Percentiles rank a stretch among this genome's conserved stretches.
Conservation (phyloP, 2,329 filamentous ascomycete genomes). For the Aspergillus candidus region DNA sequence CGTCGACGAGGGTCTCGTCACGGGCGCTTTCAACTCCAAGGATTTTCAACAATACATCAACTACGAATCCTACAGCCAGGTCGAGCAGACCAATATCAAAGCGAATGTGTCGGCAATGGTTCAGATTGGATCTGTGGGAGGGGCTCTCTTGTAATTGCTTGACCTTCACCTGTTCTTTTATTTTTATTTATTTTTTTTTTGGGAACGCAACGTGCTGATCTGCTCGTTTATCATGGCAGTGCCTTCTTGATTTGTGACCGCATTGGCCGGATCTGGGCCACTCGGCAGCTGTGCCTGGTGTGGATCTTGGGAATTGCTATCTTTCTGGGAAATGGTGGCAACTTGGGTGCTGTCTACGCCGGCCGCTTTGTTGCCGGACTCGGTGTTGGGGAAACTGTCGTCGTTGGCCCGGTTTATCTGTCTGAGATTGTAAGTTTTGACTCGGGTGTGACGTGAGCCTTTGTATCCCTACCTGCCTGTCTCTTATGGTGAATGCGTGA, state of each 20-base stretch:
- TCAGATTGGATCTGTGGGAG: constrained; percentile 68
- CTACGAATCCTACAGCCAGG: constrained; percentile 47
- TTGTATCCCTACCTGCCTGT: too few relatives aligned
- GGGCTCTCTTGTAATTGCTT: constrained; percentile 53
- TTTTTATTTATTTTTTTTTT: too few relatives aligned
- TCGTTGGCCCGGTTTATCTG: constrained; percentile 14
- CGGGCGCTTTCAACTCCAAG: neutral
- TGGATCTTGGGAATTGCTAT: constrained; percentile 41
- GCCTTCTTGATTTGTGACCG: constrained; percentile 45
- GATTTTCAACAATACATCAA: constrained; percentile 33
- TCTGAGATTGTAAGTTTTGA: constrained; percentile 4
- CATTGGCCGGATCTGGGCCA: constrained; percentile 39
- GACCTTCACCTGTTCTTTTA: too few relatives aligned
- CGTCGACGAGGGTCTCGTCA: constrained; percentile 62
- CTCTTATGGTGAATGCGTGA: too few relatives aligned
- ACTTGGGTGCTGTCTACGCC: constrained; percentile 12
- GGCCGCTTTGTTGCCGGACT: constrained; percentile 13
- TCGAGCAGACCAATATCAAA: constrained; percentile 61
- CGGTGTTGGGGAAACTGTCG: constrained; percentile 10
- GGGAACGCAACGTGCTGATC: too few relatives aligned
- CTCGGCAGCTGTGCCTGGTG: constrained; percentile 36
- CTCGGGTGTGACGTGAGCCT: neutral
- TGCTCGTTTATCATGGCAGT: constrained; percentile 26
- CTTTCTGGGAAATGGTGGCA: constrained; percentile 22
- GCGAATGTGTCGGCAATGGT: constrained; percentile 78